phyloP scores from a whole-genome alignment of 805 yeast species.

The Wickerhamomyces hampshirensis region DNA sequence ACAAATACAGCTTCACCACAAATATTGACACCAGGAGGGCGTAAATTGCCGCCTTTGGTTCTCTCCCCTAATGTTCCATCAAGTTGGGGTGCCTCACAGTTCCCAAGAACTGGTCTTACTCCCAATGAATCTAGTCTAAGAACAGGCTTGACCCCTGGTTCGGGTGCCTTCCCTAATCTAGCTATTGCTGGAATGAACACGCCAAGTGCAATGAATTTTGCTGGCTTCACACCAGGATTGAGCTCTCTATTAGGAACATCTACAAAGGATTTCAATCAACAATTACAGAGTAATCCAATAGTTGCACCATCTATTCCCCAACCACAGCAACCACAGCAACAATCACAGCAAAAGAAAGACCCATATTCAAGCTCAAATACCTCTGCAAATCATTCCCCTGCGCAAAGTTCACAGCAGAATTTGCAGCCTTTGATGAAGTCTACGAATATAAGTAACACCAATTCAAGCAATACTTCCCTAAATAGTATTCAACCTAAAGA shows the following conservation, averaged over 20 bases:
- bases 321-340: slow-evolving; percentile 1
- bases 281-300: slow-evolving; percentile 9
- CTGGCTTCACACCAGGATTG: slow-evolving; percentile 33
- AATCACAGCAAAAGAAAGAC: slow-evolving; percentile 1
- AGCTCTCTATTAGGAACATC: slow-evolving; percentile 21
- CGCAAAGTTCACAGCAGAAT: not conserved
- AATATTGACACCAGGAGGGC: slow-evolving; percentile 51
- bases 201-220: slow-evolving; percentile 20
- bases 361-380: slow-evolving; percentile 1
- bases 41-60: slow-evolving; percentile 47
- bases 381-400: not conserved
- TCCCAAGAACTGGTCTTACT: slow-evolving; percentile 53
- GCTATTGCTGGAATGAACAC: slow-evolving; percentile 20
- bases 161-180: slow-evolving; percentile 36
- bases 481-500: no score
- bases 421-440: slow-evolving; percentile 1
- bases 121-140: slow-evolving; percentile 74
- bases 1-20: slow-evolving; percentile 38
- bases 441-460: not conserved
- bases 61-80: slow-evolving; percentile 24
- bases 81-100: slow-evolving; percentile 18
- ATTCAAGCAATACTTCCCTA: not conserved
- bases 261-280: slow-evolving; percentile 15
- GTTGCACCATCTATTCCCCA: slow-evolving; percentile 2
- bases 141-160: slow-evolving; percentile 68